Evolutionary conservation across 768 basidiomycete genomes (phyloP).

Genomic region (Amylocystis lapponica): DNA sequence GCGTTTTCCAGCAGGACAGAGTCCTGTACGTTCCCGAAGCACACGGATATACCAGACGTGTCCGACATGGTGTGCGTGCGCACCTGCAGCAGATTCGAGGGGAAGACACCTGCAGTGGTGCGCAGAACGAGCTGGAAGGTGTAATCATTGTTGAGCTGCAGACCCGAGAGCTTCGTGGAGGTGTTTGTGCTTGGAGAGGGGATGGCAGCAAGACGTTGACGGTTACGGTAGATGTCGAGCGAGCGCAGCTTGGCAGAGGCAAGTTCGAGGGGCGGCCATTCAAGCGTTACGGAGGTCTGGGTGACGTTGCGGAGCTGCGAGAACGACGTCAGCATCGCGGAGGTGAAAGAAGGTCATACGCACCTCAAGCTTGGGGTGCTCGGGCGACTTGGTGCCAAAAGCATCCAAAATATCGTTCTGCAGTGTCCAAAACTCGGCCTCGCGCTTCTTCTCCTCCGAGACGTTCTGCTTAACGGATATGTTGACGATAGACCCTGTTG

Average conservation of each 20-base stretch:
- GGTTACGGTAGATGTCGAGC: slow-evolving; percentile 90
- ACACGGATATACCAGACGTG: slow-evolving; percentile 91
- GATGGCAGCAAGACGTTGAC: slow-evolving; percentile 80
- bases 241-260: slow-evolving; percentile 84
- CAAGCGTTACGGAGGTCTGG: slow-evolving; percentile 93
- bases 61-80: slow-evolving; percentile 93
- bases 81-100: slow-evolving; percentile 77
- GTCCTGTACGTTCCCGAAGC: slow-evolving; percentile 90
- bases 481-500: slow-evolving; percentile 93
- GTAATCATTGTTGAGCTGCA: slow-evolving; percentile 81
- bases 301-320: slow-evolving; percentile 83
- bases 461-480: slow-evolving; percentile 91
- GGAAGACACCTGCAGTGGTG: slow-evolving; percentile 87
- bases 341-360: slow-evolving; percentile 12
- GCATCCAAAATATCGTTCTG: slow-evolving; percentile 74
- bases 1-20: slow-evolving; percentile 70
- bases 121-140: slow-evolving; percentile 91
- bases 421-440: slow-evolving; percentile 77
- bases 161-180: slow-evolving; percentile 80
- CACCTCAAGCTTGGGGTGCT: slow-evolving; percentile 71
- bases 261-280: slow-evolving; percentile 85
- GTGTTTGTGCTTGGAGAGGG: slow-evolving; percentile 79
- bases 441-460: slow-evolving; percentile 75
- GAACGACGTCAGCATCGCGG: neutral
- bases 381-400: slow-evolving; percentile 65